Base-by-base conservation (phyloP, 2,329 filamentous ascomycete species). In the Diaporthe vaccinii region DNA sequence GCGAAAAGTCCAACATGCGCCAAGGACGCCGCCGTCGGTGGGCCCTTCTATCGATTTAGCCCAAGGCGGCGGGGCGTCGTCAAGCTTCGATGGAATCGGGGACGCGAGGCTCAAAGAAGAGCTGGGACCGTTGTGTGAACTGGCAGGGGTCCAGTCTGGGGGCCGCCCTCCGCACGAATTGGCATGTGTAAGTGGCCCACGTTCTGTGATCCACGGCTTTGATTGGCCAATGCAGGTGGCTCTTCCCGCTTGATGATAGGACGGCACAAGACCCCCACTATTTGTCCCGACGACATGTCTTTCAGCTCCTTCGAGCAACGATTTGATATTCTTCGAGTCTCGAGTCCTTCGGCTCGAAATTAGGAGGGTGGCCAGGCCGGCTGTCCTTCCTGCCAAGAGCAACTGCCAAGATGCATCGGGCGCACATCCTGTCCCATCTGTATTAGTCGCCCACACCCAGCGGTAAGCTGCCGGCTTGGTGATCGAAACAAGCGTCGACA, bases 81-180 rank as follows among this genome's bases (percentile, higher is more conserved):
- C 51, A 72, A 62, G 57, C 57, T 44, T 69, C 61, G 39, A 62
- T 14, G 15, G 34, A 70, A 15, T n/a, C 36, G 74, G 49, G 44
- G 61, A 67, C 25, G 51, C 74, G 67, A 74, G 65, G 74, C 72
- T 76, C 49, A 61, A 74, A 74, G 51, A 44, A 72, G 57, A 59
- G 59, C 4, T 55, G 65, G 31, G 65, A 36, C 71, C 67, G 67
- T 44, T 51, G n/a, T 34, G 14, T 57, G 71, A 67, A 51, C 10
- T 25, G 69, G 67, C 72, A 65, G 58, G 65, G 67, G 57, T 67
- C 14, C 15, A n/a, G 58, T 70, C 44, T 39, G 49, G 34, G 51
- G 59, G 31, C 46, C 51, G n/a, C 31, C 25, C 39, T 44, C 75
- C 61, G 62, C 75, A 73, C 75, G 73, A 76, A 75, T 76, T 70